Percentiles rank a stretch among this genome's conserved stretches.
Conservation (phyloP, 306 rosid genomes). For the Glycine soja region DNA sequence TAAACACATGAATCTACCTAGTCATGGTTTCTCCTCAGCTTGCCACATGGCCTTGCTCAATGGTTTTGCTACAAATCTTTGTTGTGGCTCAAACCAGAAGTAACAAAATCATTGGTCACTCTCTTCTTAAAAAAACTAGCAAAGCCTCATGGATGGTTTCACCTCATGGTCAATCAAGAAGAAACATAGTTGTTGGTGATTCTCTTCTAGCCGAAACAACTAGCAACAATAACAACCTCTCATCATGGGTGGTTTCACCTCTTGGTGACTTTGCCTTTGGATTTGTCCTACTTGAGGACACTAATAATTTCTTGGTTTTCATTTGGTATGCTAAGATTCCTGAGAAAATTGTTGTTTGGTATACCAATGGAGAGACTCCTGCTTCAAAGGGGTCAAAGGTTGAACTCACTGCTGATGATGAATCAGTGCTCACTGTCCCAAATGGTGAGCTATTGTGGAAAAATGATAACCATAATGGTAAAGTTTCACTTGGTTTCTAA, state of each 20-base stretch:
- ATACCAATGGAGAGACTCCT: conserved; percentile 48
- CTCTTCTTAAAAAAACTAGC: background rate
- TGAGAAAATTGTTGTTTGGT: conserved; percentile 60
- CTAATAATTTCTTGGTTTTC: conserved; percentile 51
- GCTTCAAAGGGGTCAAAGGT: conserved; percentile 57
- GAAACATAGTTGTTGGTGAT: conserved; percentile 36
- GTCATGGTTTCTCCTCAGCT: conserved; percentile 30
- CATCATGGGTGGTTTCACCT: conserved; percentile 61
- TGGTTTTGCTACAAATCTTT: conserved; percentile 27
- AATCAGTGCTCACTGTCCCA: conserved; percentile 51
- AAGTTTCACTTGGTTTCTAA: conserved; percentile 38
- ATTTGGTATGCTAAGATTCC: conserved; percentile 60
- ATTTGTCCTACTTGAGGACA: conserved; percentile 35
- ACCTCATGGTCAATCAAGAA: background rate
- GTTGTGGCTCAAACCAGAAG: conserved; percentile 43
- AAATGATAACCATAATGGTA: background rate
- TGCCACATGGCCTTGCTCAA: conserved; percentile 30
- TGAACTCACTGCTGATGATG: conserved; percentile 44
- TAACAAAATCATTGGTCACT: background rate
- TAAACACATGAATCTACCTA: background rate
- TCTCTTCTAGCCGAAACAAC: conserved; percentile 44
- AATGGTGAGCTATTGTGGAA: conserved; percentile 44
- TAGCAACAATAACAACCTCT: background rate
- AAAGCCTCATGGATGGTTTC: background rate
- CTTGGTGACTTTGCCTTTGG: conserved; percentile 69